Evolutionary conservation across 2,329 filamentous ascomycete species (phyloP).

Genomic region (Xylariaceae sp.): DNA sequence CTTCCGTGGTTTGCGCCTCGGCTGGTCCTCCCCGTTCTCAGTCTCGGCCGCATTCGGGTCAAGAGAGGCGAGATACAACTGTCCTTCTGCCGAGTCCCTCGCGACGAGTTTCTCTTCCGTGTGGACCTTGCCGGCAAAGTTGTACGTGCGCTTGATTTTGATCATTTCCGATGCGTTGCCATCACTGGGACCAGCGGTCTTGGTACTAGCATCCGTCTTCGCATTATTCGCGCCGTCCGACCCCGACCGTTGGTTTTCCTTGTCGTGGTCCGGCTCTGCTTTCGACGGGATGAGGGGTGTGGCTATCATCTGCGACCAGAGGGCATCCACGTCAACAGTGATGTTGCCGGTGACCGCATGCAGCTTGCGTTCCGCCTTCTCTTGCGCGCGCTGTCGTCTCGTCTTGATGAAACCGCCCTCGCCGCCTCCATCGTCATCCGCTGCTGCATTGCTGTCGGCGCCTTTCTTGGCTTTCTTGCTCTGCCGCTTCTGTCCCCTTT

Average conservation of each 20-base stretch:
- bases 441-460: slow-evolving; percentile 27
- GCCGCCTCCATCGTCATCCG: slow-evolving; percentile 53
- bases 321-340: slow-evolving; percentile 64
- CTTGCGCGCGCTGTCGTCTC: slow-evolving; percentile 60
- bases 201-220: slow-evolving; percentile 13
- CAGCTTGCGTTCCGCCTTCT: slow-evolving; percentile 56
- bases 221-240: slow-evolving; percentile 4
- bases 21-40: slow-evolving; percentile 28
- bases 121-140: slow-evolving; percentile 67
- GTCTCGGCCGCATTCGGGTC: slow-evolving; percentile 30
- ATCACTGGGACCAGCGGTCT: slow-evolving; percentile 6
- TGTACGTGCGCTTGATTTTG: slow-evolving; percentile 65
- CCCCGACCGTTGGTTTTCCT: slow-evolving; percentile 15
- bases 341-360: slow-evolving; percentile 52
- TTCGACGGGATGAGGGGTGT: slow-evolving; percentile 35
- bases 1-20: slow-evolving; percentile 45
- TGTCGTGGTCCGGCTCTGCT: slow-evolving; percentile 21
- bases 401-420: slow-evolving; percentile 67
- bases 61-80: slow-evolving; percentile 54
- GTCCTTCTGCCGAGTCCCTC: slow-evolving; percentile 60
- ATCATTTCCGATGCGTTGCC: slow-evolving; percentile 40
- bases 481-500: slow-evolving; percentile 52
- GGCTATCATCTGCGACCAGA: slow-evolving; percentile 63
- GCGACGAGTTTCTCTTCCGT: slow-evolving; percentile 67
- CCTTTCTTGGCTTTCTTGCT: slow-evolving; percentile 42